Evolutionary conservation across 2,329 filamentous ascomycete species (phyloP).

Genomic region (Aspergillus quadricinctus): DNA sequence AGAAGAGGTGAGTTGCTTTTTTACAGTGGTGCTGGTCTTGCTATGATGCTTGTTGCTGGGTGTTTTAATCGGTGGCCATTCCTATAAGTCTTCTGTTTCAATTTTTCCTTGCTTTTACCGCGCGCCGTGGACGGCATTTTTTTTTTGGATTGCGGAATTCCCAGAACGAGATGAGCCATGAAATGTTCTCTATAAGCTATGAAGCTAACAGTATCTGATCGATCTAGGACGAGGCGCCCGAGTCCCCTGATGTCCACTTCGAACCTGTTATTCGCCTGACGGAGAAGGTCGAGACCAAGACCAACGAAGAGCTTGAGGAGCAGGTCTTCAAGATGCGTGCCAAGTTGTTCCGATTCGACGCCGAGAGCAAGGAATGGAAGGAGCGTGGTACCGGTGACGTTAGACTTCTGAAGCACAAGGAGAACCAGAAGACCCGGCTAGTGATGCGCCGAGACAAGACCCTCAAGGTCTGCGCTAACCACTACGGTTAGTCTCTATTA

Average conservation of each 20-base stretch:
- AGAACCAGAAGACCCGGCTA: conserved; percentile 94
- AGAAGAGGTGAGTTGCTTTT: conserved; percentile 47
- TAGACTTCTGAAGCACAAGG: conserved; percentile 95
- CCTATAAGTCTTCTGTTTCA: conserved; percentile 1
- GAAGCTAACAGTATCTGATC: background rate
- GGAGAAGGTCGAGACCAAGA: conserved; percentile 95
- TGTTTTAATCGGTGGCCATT: conserved; percentile 1
- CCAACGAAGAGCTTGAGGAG: conserved; percentile 97
- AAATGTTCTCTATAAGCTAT: background rate
- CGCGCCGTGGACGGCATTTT: background rate
- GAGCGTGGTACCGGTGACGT: conserved; percentile 97
- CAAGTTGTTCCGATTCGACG: conserved; percentile 98
- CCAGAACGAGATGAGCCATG: background rate
- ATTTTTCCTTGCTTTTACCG: background rate
- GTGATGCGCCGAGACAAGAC: conserved; percentile 99
- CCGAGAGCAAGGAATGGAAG: conserved; percentile 93
- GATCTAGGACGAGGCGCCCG: conserved; percentile 65
- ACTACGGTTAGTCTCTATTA: conserved; percentile 71
- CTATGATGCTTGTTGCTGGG: conserved; percentile 1
- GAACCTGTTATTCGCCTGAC: conserved; percentile 94
- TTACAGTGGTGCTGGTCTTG: conserved; percentile 7
- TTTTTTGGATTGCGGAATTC: background rate
- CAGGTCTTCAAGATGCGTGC: conserved; percentile 99
- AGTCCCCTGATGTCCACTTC: conserved; percentile 93
- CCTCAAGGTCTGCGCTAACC: conserved; percentile 99